Percentiles rank a stretch among this genome's conserved stretches.
Conservation (phyloP, 441 rosid species). For the Jatropha multifida region DNA sequence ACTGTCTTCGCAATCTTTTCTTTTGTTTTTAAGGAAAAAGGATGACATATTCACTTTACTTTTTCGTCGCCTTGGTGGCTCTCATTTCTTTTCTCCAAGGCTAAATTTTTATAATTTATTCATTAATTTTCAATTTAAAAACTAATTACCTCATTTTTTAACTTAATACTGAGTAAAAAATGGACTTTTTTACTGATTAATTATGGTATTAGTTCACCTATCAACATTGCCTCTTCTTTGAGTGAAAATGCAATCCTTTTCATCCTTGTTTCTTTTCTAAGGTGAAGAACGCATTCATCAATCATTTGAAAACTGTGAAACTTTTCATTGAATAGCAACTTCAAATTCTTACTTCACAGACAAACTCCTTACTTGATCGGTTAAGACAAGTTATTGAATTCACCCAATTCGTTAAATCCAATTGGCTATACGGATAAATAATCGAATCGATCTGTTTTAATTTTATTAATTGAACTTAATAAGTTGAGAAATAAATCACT, state of each 20-base stretch:
- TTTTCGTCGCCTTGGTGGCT: background rate
- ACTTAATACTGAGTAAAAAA: no score
- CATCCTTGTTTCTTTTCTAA: conserved; percentile 10
- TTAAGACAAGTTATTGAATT: no score
- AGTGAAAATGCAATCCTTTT: background rate
- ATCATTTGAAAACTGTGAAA: conserved; percentile 15
- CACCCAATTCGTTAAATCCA: no score
- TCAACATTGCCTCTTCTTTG: conserved; percentile 6
- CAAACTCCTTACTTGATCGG: background rate
- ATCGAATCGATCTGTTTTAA: no score
- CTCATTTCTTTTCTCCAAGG: background rate
- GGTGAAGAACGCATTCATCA: background rate
- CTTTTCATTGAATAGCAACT: background rate
- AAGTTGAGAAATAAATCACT: no score
- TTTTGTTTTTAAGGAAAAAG: conserved; percentile 11
- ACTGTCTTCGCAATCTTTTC: conserved; percentile 1
- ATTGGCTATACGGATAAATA: no score
- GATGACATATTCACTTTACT: background rate
- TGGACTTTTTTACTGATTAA: no score
- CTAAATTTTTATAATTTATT: no score
- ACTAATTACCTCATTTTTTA: no score
- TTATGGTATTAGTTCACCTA: background rate
- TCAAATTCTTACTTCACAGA: background rate
- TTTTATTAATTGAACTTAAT: no score
- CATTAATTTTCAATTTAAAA: background rate